These are phyloP conservation scores for Hippophae tibetana DNA, from an alignment of 306 rosid genomes.

Conservation along the genomic window DNA sequence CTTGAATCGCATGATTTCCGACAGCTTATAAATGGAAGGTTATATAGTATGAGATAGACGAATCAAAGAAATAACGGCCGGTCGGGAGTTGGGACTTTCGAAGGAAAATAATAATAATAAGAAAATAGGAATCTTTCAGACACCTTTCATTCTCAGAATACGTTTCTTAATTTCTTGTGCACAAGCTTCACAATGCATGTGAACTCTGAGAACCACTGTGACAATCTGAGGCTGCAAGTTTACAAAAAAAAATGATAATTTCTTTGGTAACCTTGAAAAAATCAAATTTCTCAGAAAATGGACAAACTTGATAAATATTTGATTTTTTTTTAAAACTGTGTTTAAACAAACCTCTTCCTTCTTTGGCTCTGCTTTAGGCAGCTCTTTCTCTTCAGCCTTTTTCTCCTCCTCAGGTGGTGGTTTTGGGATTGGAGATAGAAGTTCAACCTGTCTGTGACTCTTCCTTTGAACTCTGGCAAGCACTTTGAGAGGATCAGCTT, in stretches of 20 bases:
- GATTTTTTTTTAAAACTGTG: no score
- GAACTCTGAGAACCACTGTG: conserved; percentile 49
- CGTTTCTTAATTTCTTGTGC: conserved; percentile 77
- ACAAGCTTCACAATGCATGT: conserved; percentile 93
- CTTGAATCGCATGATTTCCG: no score
- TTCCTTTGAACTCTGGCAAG: conserved; percentile 72
- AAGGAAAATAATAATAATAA: not conserved
- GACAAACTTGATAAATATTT: no score
- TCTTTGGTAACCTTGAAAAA: not conserved
- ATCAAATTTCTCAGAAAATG: no score
- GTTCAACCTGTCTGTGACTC: conserved; percentile 71
- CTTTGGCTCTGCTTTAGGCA: conserved; percentile 61
- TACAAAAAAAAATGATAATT: no score
- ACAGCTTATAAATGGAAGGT: not conserved
- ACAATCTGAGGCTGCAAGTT: conserved; percentile 30
- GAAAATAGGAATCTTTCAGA: not conserved
- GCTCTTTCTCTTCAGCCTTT: conserved; percentile 35
- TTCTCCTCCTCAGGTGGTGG: conserved; percentile 51
- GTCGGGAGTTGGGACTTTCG: not conserved
- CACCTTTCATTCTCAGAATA: conserved; percentile 71
- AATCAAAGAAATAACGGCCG: not conserved
- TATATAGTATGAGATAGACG: conserved; percentile 12
- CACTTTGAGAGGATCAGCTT: conserved; percentile 78
- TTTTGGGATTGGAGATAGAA: conserved; percentile 73
- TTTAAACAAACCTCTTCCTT: conserved; percentile 54